phyloP scores from a whole-genome alignment of 1,139 yeast genomes.

The Zygoascus meyerae region DNA sequence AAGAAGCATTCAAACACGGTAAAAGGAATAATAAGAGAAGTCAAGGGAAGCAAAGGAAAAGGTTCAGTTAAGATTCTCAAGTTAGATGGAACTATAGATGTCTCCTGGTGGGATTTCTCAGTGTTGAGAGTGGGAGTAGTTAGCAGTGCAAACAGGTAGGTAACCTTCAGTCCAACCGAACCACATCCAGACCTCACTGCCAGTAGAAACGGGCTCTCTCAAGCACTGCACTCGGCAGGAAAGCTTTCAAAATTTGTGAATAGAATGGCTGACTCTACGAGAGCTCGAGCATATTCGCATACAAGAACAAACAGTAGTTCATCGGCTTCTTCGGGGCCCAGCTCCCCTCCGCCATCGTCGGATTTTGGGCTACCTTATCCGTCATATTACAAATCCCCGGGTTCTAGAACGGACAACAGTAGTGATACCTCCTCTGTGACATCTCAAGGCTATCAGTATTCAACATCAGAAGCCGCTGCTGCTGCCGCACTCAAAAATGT shows the following conservation, averaged over 20 bases:
- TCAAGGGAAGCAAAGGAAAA: too few species aligned
- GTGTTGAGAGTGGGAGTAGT: too few species aligned
- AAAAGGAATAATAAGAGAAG: too few species aligned
- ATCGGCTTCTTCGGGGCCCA: constrained; percentile 23
- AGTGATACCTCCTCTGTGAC: constrained; percentile 10
- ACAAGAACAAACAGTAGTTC: constrained; percentile 30
- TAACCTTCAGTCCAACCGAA: too few species aligned
- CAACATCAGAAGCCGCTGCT: constrained; percentile 22
- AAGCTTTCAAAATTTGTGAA: neutral
- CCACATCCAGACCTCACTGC: too few species aligned
- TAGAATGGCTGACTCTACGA: neutral
- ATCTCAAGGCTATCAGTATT: constrained; percentile 10
- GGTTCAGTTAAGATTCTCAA: too few species aligned
- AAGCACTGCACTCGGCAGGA: too few species aligned
- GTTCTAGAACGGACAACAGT: neutral
- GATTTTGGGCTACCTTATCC: neutral
- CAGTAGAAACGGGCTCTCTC: too few species aligned
- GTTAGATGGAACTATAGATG: too few species aligned
- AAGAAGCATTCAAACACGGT: too few species aligned
- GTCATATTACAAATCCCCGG: neutral
- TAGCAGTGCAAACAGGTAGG: too few species aligned
- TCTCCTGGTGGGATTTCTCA: too few species aligned
- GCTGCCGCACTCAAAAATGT: constrained; percentile 18
- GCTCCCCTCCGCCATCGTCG: constrained; percentile 16
- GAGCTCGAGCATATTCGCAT: constrained; percentile 24